Conservation (phyloP, 2,329 filamentous ascomycete species). For the Kalmusia sp. region DNA sequence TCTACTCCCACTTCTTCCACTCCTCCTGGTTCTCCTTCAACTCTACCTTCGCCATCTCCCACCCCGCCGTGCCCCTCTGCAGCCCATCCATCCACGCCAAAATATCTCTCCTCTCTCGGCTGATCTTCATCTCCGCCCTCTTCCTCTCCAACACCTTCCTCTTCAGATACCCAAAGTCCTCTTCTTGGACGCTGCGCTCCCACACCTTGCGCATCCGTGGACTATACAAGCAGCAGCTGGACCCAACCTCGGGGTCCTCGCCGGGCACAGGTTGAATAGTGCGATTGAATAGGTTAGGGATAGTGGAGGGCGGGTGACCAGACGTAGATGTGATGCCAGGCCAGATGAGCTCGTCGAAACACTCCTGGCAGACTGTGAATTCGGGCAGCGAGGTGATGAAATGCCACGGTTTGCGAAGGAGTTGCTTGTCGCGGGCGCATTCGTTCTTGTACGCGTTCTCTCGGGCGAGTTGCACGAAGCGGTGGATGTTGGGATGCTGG, state of each 20-base stretch:
- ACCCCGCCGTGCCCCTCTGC: slow-evolving; percentile 30
- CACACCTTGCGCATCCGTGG: slow-evolving; percentile 79
- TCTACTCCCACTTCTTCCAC: slow-evolving; percentile 42
- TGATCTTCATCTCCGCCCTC: slow-evolving; percentile 46
- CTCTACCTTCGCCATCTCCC: slow-evolving; percentile 33
- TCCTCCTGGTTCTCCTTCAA: slow-evolving; percentile 32
- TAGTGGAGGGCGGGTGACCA: slow-evolving; percentile 33
- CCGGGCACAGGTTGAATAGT: slow-evolving; percentile 64
- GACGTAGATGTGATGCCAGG: slow-evolving; percentile 61
- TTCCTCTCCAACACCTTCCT: slow-evolving; percentile 63
- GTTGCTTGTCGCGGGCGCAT: slow-evolving; percentile 69
- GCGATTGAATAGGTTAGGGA: slow-evolving; percentile 54
- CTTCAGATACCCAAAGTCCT: slow-evolving; percentile 72
- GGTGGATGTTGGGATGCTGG: slow-evolving; percentile 61
- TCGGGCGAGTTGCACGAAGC: slow-evolving; percentile 70
- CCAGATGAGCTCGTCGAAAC: slow-evolving; percentile 80
- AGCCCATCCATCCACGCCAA: slow-evolving; percentile 28
- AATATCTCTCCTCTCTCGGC: slow-evolving; percentile 51
- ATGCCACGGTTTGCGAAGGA: slow-evolving; percentile 75
- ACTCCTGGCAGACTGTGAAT: slow-evolving; percentile 86
- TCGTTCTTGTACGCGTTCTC: slow-evolving; percentile 54
- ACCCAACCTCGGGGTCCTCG: slow-evolving; percentile 50
- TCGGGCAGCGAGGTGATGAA: slow-evolving; percentile 76
- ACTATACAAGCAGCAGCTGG: slow-evolving; percentile 81
- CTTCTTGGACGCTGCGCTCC: slow-evolving; percentile 66